Evolutionary conservation across 345 rosid genomes (phyloP), one percentile per base, ranked within the genome.

Genomic region (Eucalyptus pauciflora): DNA sequence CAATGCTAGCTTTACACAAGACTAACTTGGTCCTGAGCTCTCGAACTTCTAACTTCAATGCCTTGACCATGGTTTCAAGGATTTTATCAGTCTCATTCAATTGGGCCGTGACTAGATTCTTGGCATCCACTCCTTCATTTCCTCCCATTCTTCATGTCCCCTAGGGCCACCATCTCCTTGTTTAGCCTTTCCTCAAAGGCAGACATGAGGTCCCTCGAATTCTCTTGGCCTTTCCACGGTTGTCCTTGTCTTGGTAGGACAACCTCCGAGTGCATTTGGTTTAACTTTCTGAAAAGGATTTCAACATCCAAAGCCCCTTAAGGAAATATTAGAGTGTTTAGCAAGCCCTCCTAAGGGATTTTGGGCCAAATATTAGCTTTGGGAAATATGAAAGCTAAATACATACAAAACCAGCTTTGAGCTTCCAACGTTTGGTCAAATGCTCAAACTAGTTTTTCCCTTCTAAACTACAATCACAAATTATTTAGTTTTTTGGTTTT

Each of bases 351-450:
- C 10, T 52, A 52, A 52, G 25, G 2, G 0, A 52, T 4, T 52
- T 52, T 20, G 20, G 4, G 5, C 58, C 58, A 52, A 52, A 52
- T 52, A 52, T 2, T 20, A 52, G 10, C 10, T 52, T 52, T 52
- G 25, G 58, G 25, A 52, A 18, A 52, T 0, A 1, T 52, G 1
- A 20, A 52, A 52, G 10, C 58, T 25, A 52, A 52, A 52, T 20
- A 51, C 17, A 3, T 4, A 1, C 22, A 17, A 22, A 51, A 51
- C 7, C 22, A 51, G 3, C 22, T 51, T 52, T 52, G 1, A 5
- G 4, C 58, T 8, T 18, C 20, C 2, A 20, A 0, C 1, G 2
- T 52, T 52, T 52, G 2, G 10, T 1, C 0, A 52, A 52, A 52
- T 20, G 10, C 5, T 52, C 10, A 52, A 52, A 52, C 0, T 52